A percentile compares a stretch with the other conserved stretches of the same genome.
These are phyloP conservation scores for Ceratocystis cacaofunesta DNA, from an alignment of 2,329 filamentous ascomycete genomes.

Conservation along the genomic window DNA sequence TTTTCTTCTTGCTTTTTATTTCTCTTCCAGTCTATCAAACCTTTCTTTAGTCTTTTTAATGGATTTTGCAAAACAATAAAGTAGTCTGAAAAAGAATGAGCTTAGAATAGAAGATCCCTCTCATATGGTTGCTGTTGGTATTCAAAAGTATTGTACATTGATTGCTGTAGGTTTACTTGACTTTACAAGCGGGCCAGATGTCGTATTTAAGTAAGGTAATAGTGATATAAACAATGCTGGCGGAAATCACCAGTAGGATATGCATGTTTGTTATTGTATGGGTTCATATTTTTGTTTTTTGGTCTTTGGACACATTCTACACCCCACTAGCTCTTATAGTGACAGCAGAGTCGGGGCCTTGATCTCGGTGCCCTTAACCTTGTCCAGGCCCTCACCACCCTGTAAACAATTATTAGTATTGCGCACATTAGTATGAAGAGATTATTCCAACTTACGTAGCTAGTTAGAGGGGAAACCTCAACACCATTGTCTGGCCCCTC, in stretches of 20 bases:
- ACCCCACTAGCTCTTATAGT: constrained; percentile 4
- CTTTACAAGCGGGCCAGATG: not conserved
- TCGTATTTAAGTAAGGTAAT: not conserved
- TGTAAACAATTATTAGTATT: constrained; percentile 20
- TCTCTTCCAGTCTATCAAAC: not conserved
- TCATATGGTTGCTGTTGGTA: not conserved
- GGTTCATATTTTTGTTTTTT: not conserved
- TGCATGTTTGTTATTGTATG: not conserved
- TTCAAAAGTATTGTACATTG: not conserved
- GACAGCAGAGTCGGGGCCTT: constrained; percentile 35
- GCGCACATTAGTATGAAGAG: constrained; percentile 18
- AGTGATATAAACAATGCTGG: not conserved
- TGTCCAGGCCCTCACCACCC: constrained; percentile 49
- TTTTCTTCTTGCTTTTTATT: constrained; percentile 3
- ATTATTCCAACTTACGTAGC: constrained; percentile 59
- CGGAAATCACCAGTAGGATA: not conserved
- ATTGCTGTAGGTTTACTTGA: not conserved
- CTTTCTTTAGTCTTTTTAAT: constrained; percentile 7
- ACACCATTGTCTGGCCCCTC: constrained; percentile 51
- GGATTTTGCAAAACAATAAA: not conserved
- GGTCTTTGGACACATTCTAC: not conserved
- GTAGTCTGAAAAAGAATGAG: not conserved
- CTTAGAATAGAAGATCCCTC: not conserved
- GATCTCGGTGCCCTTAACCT: constrained; percentile 38
- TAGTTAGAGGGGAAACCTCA: constrained; percentile 83